These are phyloP conservation scores for Chenopodium formosanum DNA, from an alignment of 148 eudicot genomes.

Conservation along the genomic window DNA sequence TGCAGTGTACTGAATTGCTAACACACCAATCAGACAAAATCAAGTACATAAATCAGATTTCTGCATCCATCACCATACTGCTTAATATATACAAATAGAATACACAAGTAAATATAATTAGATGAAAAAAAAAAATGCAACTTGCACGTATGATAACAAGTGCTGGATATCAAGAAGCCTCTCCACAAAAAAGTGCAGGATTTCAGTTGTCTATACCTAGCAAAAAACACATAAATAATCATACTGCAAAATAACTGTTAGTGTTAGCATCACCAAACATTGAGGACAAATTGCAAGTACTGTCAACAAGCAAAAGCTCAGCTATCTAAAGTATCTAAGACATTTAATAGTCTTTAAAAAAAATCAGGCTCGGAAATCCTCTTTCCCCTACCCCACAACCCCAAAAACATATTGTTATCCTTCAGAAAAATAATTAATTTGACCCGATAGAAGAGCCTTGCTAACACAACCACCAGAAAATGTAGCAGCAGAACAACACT, in stretches of 20 bases:
- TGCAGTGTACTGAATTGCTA: not conserved
- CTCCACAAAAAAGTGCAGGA: slow-evolving; percentile 3
- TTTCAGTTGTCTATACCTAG: slow-evolving; percentile 15
- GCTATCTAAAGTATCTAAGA: not conserved
- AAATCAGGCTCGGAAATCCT: too few species aligned
- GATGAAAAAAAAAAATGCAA: not conserved
- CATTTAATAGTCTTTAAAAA: too few species aligned
- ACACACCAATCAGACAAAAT: not conserved
- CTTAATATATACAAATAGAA: not conserved
- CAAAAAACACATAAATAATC: not conserved
- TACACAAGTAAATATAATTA: not conserved
- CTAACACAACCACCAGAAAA: not conserved
- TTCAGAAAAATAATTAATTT: too few species aligned
- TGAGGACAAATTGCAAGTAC: not conserved
- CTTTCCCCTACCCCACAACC: too few species aligned
- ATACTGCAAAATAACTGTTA: slow-evolving; percentile 21
- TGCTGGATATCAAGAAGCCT: slow-evolving; percentile 2
- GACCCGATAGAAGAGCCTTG: not conserved
- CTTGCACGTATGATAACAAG: not conserved
- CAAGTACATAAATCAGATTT: not conserved
- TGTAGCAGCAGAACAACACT: not conserved
- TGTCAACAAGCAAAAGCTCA: not conserved
- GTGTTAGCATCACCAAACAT: not conserved
- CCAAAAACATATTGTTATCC: too few species aligned
- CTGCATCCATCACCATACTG: not conserved